These are phyloP conservation scores for Xylaria palmicola DNA, from an alignment of 495 filamentous ascomycete species.

Conservation along the genomic window DNA sequence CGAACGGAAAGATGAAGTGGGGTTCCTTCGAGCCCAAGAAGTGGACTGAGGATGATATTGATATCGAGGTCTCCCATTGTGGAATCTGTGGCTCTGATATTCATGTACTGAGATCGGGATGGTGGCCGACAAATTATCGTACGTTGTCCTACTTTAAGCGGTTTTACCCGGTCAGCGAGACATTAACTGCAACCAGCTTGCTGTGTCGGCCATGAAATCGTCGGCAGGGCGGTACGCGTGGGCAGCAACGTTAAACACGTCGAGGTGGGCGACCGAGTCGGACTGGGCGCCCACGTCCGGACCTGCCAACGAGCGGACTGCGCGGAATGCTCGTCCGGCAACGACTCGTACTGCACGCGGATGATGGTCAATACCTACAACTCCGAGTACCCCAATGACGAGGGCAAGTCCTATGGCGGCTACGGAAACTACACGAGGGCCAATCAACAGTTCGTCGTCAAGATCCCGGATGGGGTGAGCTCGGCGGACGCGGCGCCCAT, in stretches of 20 bases:
- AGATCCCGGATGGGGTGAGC: constrained; percentile 64
- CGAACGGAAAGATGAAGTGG: constrained; percentile 70
- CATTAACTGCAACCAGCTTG: constrained; percentile 23
- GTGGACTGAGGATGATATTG: constrained; percentile 75
- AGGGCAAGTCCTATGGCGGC: constrained; percentile 60
- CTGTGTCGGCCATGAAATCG: constrained; percentile 61
- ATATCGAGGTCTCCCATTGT: constrained; percentile 77
- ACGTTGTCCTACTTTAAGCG: constrained; percentile 3
- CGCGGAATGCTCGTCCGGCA: constrained; percentile 60
- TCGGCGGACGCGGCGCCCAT: constrained; percentile 69
- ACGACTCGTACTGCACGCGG: constrained; percentile 68
- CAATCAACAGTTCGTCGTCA: constrained; percentile 72
- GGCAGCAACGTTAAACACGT: constrained; percentile 64
- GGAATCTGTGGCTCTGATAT: constrained; percentile 81
- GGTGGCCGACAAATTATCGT: constrained; percentile 42
- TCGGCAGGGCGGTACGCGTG: constrained; percentile 70
- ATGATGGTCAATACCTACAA: constrained; percentile 67
- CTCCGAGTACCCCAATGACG: constrained; percentile 60
- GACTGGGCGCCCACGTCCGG: constrained; percentile 75
- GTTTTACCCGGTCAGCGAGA: neutral
- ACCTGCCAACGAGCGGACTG: constrained; percentile 67
- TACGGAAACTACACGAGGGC: constrained; percentile 73
- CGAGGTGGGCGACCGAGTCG: constrained; percentile 78
- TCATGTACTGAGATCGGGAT: constrained; percentile 74
- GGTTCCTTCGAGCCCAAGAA: constrained; percentile 72